Conservation (phyloP, 2,329 filamentous ascomycete genomes). For the Diplodia sapinea region DNA sequence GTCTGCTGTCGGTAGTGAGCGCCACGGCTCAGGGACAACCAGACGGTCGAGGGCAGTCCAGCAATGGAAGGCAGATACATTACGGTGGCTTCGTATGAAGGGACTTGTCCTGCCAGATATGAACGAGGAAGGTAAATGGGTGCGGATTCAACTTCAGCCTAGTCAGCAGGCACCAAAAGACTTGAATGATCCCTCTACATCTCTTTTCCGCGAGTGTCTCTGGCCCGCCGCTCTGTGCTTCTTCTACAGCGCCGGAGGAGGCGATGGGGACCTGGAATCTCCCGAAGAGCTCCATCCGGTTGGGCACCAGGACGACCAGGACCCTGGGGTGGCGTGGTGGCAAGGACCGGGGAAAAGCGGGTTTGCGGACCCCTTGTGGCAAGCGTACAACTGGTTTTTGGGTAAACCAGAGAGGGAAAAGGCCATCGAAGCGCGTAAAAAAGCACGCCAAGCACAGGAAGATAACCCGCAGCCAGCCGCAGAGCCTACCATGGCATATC, state of each 20-base stretch:
- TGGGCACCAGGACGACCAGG: conserved; percentile 26
- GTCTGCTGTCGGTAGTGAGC: conserved; percentile 10
- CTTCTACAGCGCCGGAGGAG: not conserved
- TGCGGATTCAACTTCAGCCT: conserved; percentile 27
- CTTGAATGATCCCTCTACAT: not conserved
- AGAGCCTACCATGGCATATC: conserved; percentile 39
- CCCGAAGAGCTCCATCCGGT: conserved; percentile 26
- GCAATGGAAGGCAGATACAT: conserved; percentile 43
- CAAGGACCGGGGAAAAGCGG: conserved; percentile 33
- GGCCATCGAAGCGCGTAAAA: conserved; percentile 46
- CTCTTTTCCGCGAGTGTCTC: conserved; percentile 37
- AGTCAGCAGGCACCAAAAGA: conserved; percentile 13
- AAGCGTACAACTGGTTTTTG: conserved; percentile 46
- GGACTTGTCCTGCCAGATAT: conserved; percentile 42
- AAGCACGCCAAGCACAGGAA: conserved; percentile 54
- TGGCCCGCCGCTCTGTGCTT: conserved; percentile 47
- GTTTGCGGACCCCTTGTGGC: conserved; percentile 46
- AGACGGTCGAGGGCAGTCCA: conserved; percentile 12
- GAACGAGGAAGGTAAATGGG: conserved; percentile 34
- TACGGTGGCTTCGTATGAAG: conserved; percentile 45
- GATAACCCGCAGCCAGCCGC: conserved; percentile 54
- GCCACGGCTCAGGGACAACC: not conserved
- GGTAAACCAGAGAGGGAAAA: conserved; percentile 46
- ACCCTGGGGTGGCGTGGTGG: conserved; percentile 10
- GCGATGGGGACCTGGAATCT: not conserved